A percentile compares a stretch with the other conserved stretches of the same genome.
Evolutionary conservation across 2,329 filamentous ascomycete species (phyloP).

Genomic region (Phialocephala subalpina): DNA sequence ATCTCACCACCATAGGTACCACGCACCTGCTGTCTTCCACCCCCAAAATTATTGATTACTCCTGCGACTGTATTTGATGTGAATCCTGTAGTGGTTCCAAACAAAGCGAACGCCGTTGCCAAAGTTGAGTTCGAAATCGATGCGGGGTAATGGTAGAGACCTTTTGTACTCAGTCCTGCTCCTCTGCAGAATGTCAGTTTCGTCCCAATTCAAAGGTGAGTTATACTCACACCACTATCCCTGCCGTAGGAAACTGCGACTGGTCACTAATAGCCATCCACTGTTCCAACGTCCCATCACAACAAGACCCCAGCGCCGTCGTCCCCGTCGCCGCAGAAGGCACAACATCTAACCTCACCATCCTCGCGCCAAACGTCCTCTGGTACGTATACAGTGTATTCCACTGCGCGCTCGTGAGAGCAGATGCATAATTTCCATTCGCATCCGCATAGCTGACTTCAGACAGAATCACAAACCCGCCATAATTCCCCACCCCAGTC

Average conservation of each 20-base stretch:
- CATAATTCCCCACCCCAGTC: constrained; percentile 60
- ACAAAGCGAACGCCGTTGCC: constrained; percentile 63
- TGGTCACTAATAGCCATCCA: constrained; percentile 59
- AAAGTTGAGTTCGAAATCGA: constrained; percentile 60
- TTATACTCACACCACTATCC: constrained; percentile 47
- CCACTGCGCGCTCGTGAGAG: constrained; percentile 63
- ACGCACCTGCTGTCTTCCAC: constrained; percentile 58
- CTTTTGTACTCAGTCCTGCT: constrained; percentile 55
- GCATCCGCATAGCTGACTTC: constrained; percentile 54
- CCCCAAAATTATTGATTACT: constrained; percentile 64
- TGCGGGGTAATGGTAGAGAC: constrained; percentile 66
- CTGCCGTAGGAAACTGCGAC: constrained; percentile 61
- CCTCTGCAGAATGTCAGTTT: constrained; percentile 33
- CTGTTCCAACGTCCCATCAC: constrained; percentile 55
- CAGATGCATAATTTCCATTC: constrained; percentile 39
- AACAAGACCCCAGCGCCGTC: constrained; percentile 50
- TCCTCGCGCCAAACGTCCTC: constrained; percentile 61
- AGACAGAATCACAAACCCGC: constrained; percentile 53
- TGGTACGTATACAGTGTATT: constrained; percentile 64
- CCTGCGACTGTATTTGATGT: constrained; percentile 55
- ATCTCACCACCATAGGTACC: neutral
- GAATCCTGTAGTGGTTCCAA: constrained; percentile 53
- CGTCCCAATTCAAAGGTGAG: neutral
- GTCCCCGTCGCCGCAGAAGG: constrained; percentile 58
- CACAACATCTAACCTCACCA: constrained; percentile 67